These are phyloP conservation scores for Euryodendron excelsum DNA, from an alignment of 148 eudicot species.

Conservation along the genomic window DNA sequence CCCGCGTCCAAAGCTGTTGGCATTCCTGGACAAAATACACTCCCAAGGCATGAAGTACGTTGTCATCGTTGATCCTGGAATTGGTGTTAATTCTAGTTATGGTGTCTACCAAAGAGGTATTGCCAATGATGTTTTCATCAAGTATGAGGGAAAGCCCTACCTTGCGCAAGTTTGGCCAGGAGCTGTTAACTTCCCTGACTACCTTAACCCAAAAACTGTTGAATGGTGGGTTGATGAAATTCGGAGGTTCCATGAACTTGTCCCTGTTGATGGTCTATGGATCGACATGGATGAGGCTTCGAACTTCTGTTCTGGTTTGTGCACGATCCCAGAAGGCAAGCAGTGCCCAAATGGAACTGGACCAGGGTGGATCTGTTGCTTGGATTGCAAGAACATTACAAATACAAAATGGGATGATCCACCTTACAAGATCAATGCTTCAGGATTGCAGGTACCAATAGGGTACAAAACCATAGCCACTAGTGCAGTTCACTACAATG, in stretches of 20 bases:
- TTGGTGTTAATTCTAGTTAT: slow-evolving; percentile 66
- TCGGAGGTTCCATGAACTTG: slow-evolving; percentile 72
- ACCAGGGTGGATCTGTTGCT: slow-evolving; percentile 89
- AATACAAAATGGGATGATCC: slow-evolving; percentile 90
- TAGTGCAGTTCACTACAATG: slow-evolving; percentile 87
- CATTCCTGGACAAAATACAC: slow-evolving; percentile 77
- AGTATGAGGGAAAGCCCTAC: slow-evolving; percentile 77
- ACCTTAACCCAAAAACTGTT: slow-evolving; percentile 82
- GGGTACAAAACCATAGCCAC: slow-evolving; percentile 97
- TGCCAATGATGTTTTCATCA: slow-evolving; percentile 79
- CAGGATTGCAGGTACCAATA: slow-evolving; percentile 53
- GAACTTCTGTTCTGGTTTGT: slow-evolving; percentile 82
- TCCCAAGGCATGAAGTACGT: slow-evolving; percentile 91
- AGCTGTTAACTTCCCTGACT: slow-evolving; percentile 91
- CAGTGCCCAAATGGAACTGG: slow-evolving; percentile 75
- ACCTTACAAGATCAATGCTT: slow-evolving; percentile 92
- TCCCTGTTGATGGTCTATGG: slow-evolving; percentile 94
- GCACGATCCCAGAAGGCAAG: slow-evolving; percentile 66
- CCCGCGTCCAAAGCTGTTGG: slow-evolving; percentile 61
- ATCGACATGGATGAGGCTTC: slow-evolving; percentile 97
- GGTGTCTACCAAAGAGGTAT: slow-evolving; percentile 78
- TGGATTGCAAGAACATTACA: slow-evolving; percentile 88
- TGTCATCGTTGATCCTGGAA: slow-evolving; percentile 89
- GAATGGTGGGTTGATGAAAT: slow-evolving; percentile 95
- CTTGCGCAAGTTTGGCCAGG: slow-evolving; percentile 99